Percentiles rank a stretch among this genome's conserved stretches.
Conservation (phyloP, 2,329 filamentous ascomycete species). For the Cyclaneusma minus region DNA sequence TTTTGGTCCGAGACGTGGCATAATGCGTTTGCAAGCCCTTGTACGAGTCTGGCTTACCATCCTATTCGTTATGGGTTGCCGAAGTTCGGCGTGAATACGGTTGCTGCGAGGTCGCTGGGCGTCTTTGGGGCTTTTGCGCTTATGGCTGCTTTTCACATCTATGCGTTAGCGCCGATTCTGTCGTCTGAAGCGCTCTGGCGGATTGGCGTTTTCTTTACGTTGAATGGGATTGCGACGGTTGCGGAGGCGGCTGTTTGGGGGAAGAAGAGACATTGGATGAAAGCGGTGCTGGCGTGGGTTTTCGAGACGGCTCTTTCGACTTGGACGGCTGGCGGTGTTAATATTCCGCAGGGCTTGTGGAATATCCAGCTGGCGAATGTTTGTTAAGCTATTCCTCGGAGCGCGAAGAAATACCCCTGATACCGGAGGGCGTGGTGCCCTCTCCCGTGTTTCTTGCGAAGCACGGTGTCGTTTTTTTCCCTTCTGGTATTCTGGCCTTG, state of each 20-base stretch:
- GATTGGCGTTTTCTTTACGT: slow-evolving; percentile 22
- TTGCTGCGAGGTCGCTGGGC: slow-evolving; percentile 19
- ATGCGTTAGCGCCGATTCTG: slow-evolving; percentile 21
- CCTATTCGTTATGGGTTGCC: slow-evolving; percentile 20
- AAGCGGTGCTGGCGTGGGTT: slow-evolving; percentile 18
- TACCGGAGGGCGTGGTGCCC: no score
- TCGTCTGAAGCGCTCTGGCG: slow-evolving; percentile 15
- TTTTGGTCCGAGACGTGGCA: slow-evolving; percentile 28
- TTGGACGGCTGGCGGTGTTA: slow-evolving; percentile 19
- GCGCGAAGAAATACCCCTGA: no score
- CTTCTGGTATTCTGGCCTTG: no score
- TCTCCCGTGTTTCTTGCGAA: no score
- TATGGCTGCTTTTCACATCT: slow-evolving; percentile 25
- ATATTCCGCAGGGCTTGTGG: slow-evolving; percentile 19
- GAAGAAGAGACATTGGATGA: slow-evolving; percentile 18
- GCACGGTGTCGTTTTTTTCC: no score
- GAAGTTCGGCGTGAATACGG: slow-evolving; percentile 16
- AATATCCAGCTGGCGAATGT: slow-evolving; percentile 17
- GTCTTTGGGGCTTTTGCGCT: slow-evolving; percentile 22
- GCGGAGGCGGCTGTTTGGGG: slow-evolving; percentile 20
- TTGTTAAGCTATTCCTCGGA: slow-evolving; percentile 12
- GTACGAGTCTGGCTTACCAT: slow-evolving; percentile 21
- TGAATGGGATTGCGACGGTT: slow-evolving; percentile 23
- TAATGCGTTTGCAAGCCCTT: slow-evolving; percentile 24
- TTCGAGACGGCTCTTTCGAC: slow-evolving; percentile 19